Base-by-base conservation (phyloP, 2,329 filamentous ascomycete genomes). In the Furcasterigmium furcatum region DNA sequence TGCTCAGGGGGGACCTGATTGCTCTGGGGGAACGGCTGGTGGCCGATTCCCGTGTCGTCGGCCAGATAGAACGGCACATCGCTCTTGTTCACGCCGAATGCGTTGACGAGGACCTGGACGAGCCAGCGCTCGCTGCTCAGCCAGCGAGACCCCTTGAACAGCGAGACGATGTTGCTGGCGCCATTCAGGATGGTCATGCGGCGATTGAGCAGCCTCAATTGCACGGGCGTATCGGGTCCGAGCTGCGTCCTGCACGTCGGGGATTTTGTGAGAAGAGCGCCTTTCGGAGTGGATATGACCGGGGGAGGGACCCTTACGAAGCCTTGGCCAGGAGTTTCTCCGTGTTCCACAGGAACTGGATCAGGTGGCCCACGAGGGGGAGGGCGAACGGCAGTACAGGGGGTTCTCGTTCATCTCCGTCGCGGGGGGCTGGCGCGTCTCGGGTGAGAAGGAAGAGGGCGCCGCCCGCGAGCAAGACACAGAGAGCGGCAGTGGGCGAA, bases 61-160 rank as follows among this genome's bases (percentile, higher is more conserved):
- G 43, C 42, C 4, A 29, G 32, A 20, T 48, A 48, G 43, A 48
- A 41, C 10, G 43, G 32, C 9, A 25, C 27, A 20, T 48, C 46
- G 7, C 4, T 9, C 3, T 29, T 8, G 9, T 43, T 14, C n/a
- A 43, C 39, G 4, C 46, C 46, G 29, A 48, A 48, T 6, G 38
- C 30, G 9, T 38, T 45, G 38, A 48, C 29, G 18, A 48, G 19
- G 13, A 39, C 39, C 32, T 46, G 46, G 1, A 48, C 46, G 16
- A 48, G 43, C 46, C 46, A 48, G 4, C 25, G 39, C 32, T 48
- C 46, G 12, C 46, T 43, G 25, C 36, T 45, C 3, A 43, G 22
- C 29, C n/a, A 18, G 16, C 40, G 38, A 16, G 46, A 43, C n/a
- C 25, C 24, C 32, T 45, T 46, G 44, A 46, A 46, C 12, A 46